phyloP scores from a whole-genome alignment of 306 rosid species.

The Prunus padus region DNA sequence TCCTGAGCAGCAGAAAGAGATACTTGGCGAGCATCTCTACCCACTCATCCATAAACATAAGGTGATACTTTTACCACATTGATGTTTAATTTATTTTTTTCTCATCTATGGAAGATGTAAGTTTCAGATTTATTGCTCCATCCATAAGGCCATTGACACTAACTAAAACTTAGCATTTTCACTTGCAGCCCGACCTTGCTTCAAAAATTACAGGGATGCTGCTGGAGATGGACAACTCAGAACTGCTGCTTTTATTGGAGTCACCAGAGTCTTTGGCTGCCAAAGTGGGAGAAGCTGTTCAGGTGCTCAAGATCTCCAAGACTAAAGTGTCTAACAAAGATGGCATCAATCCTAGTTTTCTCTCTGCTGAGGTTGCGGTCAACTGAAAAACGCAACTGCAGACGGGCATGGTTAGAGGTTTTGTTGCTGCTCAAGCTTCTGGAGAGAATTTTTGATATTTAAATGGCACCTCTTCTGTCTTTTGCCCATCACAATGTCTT shows the following conservation, averaged over 20 bases:
- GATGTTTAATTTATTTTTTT: background rate
- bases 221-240: slow-evolving; percentile 87
- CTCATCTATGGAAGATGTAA: background rate
- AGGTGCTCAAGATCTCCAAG: slow-evolving; percentile 68
- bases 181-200: slow-evolving; percentile 68
- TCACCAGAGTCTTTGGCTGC: slow-evolving; percentile 72
- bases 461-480: slow-evolving; percentile 19
- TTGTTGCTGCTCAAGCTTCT: slow-evolving; percentile 16
- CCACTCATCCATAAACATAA: slow-evolving; percentile 59
- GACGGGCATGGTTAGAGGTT: slow-evolving; percentile 14
- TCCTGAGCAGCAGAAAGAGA: slow-evolving; percentile 75
- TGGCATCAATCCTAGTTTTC: slow-evolving; percentile 48
- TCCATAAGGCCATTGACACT: background rate
- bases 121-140: background rate
- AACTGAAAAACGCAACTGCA: slow-evolving; percentile 39
- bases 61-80: slow-evolving; percentile 32
- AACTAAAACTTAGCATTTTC: background rate
- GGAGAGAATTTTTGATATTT: slow-evolving; percentile 25
- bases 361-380: slow-evolving; percentile 79
- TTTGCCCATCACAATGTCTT: slow-evolving; percentile 8
- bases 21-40: slow-evolving; percentile 75
- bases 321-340: slow-evolving; percentile 63
- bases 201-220: slow-evolving; percentile 94
- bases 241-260: slow-evolving; percentile 70
- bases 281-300: slow-evolving; percentile 82